phyloP scores from a whole-genome alignment of 2,329 filamentous ascomycete genomes.

The Aschersonia sp. region DNA sequence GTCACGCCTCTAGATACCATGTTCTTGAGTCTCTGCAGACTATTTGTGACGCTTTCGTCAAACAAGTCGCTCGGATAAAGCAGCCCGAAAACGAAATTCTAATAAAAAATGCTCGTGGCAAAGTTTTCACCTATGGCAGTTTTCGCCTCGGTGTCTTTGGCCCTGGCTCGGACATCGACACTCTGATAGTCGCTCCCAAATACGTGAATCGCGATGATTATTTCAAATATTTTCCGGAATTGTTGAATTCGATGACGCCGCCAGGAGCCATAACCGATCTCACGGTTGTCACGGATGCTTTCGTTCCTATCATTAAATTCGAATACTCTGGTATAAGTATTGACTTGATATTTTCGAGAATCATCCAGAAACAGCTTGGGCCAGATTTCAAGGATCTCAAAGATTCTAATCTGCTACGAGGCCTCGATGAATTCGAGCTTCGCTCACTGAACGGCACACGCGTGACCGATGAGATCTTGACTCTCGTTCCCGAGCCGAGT shows the following conservation, averaged over 20 bases:
- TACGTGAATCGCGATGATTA: constrained; percentile 84
- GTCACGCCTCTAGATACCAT: constrained; percentile 34
- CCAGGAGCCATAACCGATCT: constrained; percentile 72
- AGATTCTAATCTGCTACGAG: constrained; percentile 73
- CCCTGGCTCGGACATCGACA: constrained; percentile 95
- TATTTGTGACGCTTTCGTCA: constrained; percentile 78
- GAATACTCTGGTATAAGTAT: constrained; percentile 85
- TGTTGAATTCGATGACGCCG: constrained; percentile 64
- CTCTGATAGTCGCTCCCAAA: constrained; percentile 79
- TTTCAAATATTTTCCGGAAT: constrained; percentile 73
- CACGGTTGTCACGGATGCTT: constrained; percentile 75
- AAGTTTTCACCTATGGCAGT: constrained; percentile 92
- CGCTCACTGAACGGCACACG: constrained; percentile 87
- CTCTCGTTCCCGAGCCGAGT: constrained; percentile 75
- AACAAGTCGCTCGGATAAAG: constrained; percentile 61
- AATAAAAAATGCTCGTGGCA: constrained; percentile 73
- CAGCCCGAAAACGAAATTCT: constrained; percentile 59
- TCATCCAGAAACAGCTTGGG: constrained; percentile 58
- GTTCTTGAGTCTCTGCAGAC: constrained; percentile 66
- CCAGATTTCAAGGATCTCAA: constrained; percentile 54
- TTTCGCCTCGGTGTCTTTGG: constrained; percentile 90
- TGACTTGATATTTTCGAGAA: constrained; percentile 78
- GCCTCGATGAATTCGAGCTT: constrained; percentile 74
- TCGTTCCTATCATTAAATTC: constrained; percentile 95
- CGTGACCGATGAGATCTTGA: constrained; percentile 84